These are phyloP conservation scores for Tetrastigma voinierianum DNA, from an alignment of 164 flowering plant species.

Conservation along the genomic window DNA sequence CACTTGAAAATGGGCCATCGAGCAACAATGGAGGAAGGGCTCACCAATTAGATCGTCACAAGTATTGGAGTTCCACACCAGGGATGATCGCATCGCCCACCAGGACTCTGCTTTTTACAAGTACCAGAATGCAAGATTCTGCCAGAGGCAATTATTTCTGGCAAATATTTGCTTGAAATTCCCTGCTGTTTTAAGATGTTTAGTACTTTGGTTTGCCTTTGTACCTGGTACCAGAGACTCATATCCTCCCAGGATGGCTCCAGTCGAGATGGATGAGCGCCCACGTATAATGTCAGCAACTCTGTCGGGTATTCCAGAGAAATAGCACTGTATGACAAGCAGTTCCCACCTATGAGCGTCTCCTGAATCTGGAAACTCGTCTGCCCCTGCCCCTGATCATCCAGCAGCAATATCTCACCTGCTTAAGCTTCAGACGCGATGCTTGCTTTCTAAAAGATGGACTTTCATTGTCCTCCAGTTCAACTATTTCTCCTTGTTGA, in stretches of 20 bases:
- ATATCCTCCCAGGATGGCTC: constrained; percentile 91
- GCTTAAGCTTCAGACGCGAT: constrained; percentile 38
- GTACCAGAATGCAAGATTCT: constrained; percentile 64
- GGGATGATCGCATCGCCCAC: constrained; percentile 69
- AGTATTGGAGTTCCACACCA: constrained; percentile 87
- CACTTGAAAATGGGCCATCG: constrained; percentile 45
- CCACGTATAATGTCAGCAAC: constrained; percentile 55
- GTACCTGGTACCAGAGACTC: constrained; percentile 87
- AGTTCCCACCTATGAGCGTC: constrained; percentile 37
- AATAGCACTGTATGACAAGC: constrained; percentile 47
- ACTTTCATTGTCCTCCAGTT: constrained; percentile 49
- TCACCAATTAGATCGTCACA: constrained; percentile 75
- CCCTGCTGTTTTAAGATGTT: constrained; percentile 63
- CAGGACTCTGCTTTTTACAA: constrained; percentile 52
- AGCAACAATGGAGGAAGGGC: constrained; percentile 41
- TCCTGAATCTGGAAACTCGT: constrained; percentile 52
- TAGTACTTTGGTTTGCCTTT: constrained; percentile 83
- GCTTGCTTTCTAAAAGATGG: constrained; percentile 29
- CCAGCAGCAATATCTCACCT: constrained; percentile 46
- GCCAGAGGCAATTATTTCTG: constrained; percentile 66
- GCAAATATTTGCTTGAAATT: constrained; percentile 59
- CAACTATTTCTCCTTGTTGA: constrained; percentile 54
- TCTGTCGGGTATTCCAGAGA: constrained; percentile 50
- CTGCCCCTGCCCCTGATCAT: constrained; percentile 44
- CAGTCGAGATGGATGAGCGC: constrained; percentile 77